Base-by-base conservation (phyloP, 2,329 filamentous ascomycete genomes). In the Chrysoporthe austroafricana region DNA sequence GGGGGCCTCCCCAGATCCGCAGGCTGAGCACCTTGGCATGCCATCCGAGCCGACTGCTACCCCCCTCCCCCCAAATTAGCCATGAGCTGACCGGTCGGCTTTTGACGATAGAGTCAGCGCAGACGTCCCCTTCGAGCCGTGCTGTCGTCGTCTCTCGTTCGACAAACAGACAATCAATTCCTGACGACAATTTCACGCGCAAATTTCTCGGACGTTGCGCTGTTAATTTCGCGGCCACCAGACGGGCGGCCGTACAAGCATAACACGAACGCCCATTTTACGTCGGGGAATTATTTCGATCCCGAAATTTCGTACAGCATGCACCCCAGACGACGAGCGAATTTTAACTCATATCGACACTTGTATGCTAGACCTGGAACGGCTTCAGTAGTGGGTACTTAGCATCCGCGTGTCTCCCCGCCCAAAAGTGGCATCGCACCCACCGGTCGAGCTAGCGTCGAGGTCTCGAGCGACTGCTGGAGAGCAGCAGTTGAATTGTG, bases 201-300 rank as follows among this genome's bases (percentile, higher is more conserved):
- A 18, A 34, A 34, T 34, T 34, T 34, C 50, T 54, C 3, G 50
- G 21, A 63, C 54, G 58, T 66, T 66, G 64, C 64, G 58, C 39
- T 48, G 42, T 57, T 57, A 26, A 57, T 57, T 39, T 39, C 54
- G 32, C 26, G 16, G 48, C 58, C 21, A 21, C 50, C 50, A 54
- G 13, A 34, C 13, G 7, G 13, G 26, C 50, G 50, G 16, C 50
- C 50, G 50, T 54, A 26, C 50, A 54, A 66, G 62, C 62, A 57
- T 54, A 54, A 48, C 42, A 58, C 43, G 66, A 62, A 54, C 54
- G 18, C 34, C 34, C 39, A 42, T 56, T 44, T 56, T 32, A 18
- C 42, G 3, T 32, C 42, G 39, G 36, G 32, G 11, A 66, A 36
- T 52, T 52, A 14, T 59, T 50, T 43, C 58, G 32, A 56, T n/a